Base-by-base conservation (phyloP, 192 early-diverging fungal genomes). In the Chytriomyces sp. region DNA sequence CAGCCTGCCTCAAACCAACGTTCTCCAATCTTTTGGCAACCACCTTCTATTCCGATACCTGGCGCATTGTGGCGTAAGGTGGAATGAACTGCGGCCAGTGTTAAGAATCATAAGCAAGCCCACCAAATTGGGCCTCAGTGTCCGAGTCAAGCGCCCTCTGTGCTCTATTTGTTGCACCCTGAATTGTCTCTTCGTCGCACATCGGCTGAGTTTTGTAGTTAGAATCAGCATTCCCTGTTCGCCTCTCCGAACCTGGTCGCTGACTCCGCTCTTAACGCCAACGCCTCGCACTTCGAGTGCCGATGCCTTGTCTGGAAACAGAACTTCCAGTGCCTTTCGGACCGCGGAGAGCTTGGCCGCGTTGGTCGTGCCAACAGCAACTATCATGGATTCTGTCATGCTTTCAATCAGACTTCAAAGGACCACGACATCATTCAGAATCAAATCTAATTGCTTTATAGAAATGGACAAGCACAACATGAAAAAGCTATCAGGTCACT, bases 31-130 rank as follows among this genome's bases (percentile, higher is more conserved):
- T 72, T 44, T 5, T 78, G 73, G 10, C 41, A 38, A 55, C 77
- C 77, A 4, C 77, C 75, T 52, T 78, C 77, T 6, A 78, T 34
- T 6, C 77, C 77, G 34, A 78, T 54, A 5, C 70, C 76, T 76
- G n/a, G 54, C 30, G 28, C 25, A 25, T 30, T 1, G 39, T 22
- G 28, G 8, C n/a, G n/a, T n/a, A n/a, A 39, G 2, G 19, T 67
- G 54, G 28, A 44, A 32, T 30, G 17, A 8, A 26, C 37, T 12
- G 3, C 14, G 14, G 33, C 5, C n/a, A n/a, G n/a, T n/a, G n/a
- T n/a, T n/a, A n/a, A n/a, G n/a, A n/a, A n/a, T n/a, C n/a, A n/a
- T n/a, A n/a, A n/a, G n/a, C n/a, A n/a, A n/a, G n/a, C 44, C 10
- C 49, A 74, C 76, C 76, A 61, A 68, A 77, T n/a, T 69, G 36